Base-by-base conservation (phyloP, 2,329 filamentous ascomycete species). In the Dothideomycetes sp. region DNA sequence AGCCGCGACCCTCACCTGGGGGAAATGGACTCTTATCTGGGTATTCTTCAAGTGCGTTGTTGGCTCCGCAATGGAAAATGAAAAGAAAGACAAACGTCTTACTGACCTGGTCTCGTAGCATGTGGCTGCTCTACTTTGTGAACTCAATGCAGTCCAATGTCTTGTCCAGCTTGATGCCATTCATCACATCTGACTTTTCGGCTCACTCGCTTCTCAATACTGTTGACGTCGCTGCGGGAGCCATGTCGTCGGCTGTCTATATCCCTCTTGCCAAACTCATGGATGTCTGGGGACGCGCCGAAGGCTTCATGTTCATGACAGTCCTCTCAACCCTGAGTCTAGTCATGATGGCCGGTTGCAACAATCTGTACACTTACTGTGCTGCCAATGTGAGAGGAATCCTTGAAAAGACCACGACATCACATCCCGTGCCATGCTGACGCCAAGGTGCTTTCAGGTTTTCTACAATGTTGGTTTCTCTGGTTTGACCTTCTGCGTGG, bases 221-320 rank as follows among this genome's bases (percentile, higher is more conserved):
- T 2, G 69, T 72, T 10, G 60, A 61, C 36, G 70, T 79, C 44
- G 63, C 79, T n/a, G 60, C 72, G 9, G 65, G 60, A 43, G 59
- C 74, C 18, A 70, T 79, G 30, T 61, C 63, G 51, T 78, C 75
- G 31, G 66, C 80, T n/a, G 65, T 72, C 41, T 79, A 79, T 52
- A 68, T 81, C 4, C 73, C 77, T 1, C 68, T 79, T 47, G 77
- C 79, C 38, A 83, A 82, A 56, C 62, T 81, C 14, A 65, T 81
- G 38, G 75, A 84, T 58, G 66, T 79, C 29, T 82, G 75, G 65
- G 79, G 78, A 40, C 73, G 79, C 24, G 71, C 77, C 11, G 71
- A 81, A 53, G 79, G 75, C 10, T 73, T 79, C 49, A 57, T 69
- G 15, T 43, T 77, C 22, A 72, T 72, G 49, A 59, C 77, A 2